Percentiles rank a stretch among this genome's conserved stretches.
Conservation (phyloP, 1,284 basidiomycete genomes). For the Ceratobasidium sp. region DNA sequence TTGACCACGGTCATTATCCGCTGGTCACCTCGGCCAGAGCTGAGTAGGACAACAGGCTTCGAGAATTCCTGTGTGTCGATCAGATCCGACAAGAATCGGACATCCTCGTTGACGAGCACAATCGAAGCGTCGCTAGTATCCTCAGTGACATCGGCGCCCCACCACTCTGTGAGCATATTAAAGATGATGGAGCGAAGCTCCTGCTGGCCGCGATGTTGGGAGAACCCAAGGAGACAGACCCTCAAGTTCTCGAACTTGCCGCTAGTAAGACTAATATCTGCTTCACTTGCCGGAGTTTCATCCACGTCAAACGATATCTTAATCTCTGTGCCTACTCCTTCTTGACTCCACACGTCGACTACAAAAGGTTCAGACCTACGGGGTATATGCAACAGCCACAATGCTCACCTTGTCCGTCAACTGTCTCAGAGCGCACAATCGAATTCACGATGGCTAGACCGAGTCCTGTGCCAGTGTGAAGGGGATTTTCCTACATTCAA, state of each 20-base stretch:
- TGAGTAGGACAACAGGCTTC: slow-evolving; percentile 78
- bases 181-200: slow-evolving; percentile 72
- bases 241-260: slow-evolving; percentile 63
- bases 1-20: slow-evolving; percentile 70
- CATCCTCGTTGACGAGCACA: slow-evolving; percentile 85
- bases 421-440: slow-evolving; percentile 85
- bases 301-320: slow-evolving; percentile 87
- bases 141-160: slow-evolving; percentile 73
- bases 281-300: slow-evolving; percentile 61
- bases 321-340: slow-evolving; percentile 93
- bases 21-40: slow-evolving; percentile 73
- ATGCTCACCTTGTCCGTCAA: slow-evolving; percentile 74
- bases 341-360: slow-evolving; percentile 87
- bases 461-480: slow-evolving; percentile 93
- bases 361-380: neutral
- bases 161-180: slow-evolving; percentile 78
- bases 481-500: slow-evolving; percentile 70
- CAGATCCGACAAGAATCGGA: slow-evolving; percentile 67
- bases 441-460: slow-evolving; percentile 98
- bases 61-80: slow-evolving; percentile 67
- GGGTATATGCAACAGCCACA: slow-evolving; percentile 50
- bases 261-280: slow-evolving; percentile 63
- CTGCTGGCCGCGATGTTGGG: slow-evolving; percentile 73
- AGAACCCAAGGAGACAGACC: slow-evolving; percentile 81
- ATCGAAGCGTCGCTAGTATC: slow-evolving; percentile 71